phyloP scores from a whole-genome alignment of 306 rosid species.

The Sesbania bispinosa region DNA sequence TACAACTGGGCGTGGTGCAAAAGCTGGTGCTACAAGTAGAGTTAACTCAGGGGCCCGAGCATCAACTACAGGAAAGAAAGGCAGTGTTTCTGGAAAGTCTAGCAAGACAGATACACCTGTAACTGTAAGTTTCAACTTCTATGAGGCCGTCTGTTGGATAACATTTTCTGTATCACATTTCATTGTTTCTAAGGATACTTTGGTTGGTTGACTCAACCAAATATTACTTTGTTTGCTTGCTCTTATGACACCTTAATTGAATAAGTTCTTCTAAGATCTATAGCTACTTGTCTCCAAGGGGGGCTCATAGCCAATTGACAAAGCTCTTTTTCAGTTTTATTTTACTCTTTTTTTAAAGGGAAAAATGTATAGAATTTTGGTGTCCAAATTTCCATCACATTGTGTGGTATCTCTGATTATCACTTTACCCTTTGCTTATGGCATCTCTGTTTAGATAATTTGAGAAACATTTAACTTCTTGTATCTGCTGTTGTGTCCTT shows the following conservation, averaged over 20 bases:
- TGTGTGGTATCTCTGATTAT: not conserved
- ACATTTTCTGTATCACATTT: not conserved
- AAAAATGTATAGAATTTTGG: not conserved
- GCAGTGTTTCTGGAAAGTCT: constrained; percentile 54
- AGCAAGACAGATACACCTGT: constrained; percentile 64
- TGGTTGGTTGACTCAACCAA: not conserved
- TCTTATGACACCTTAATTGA: not conserved
- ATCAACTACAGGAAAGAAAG: constrained; percentile 64
- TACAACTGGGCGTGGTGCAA: constrained; percentile 68
- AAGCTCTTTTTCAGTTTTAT: not conserved
- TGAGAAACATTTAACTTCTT: constrained; percentile 1
- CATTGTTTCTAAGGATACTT: not conserved
- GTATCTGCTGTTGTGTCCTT: constrained; percentile 3
- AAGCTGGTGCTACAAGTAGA: constrained; percentile 53
- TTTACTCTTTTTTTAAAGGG: not conserved
- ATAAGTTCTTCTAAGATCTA: not conserved
- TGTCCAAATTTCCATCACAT: not conserved
- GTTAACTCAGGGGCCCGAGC: constrained; percentile 55
- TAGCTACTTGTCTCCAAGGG: not conserved
- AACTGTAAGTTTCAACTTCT: constrained; percentile 50
- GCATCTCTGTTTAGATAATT: not conserved
- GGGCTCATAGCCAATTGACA: no score
- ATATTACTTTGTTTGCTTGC: not conserved
- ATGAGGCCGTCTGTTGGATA: not conserved
- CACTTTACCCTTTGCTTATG: not conserved